Evolutionary conservation across 371 early-diverging fungal genomes (phyloP).

Genomic region (Mortierella sp.): DNA sequence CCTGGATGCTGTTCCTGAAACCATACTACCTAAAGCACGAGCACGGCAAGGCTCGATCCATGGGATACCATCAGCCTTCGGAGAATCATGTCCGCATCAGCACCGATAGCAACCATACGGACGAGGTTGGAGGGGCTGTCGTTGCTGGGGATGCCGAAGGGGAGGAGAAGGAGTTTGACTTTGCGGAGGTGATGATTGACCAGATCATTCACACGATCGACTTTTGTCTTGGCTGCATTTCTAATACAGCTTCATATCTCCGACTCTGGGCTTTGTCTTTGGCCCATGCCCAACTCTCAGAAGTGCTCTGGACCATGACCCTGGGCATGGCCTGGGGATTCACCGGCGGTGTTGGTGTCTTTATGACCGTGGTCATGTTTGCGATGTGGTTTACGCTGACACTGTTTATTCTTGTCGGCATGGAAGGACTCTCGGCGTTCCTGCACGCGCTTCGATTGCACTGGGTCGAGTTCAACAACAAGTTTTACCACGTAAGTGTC

Average conservation of each 20-base stretch:
- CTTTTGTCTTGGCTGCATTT: constrained; percentile 98
- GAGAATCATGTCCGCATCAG: constrained; percentile 62
- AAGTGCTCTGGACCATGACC: constrained; percentile 98
- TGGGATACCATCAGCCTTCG: constrained; percentile 81
- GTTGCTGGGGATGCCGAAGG: constrained; percentile 55
- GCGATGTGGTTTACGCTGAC: constrained; percentile 89
- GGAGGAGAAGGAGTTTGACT: constrained; percentile 84
- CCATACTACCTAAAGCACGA: constrained; percentile 89
- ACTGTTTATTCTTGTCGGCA: constrained; percentile 84
- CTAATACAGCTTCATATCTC: constrained; percentile 99
- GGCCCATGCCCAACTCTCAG: constrained; percentile 99
- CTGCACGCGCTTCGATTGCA: constrained; percentile 99
- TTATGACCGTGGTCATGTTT: constrained; percentile 73
- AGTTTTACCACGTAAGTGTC: constrained; percentile 88
- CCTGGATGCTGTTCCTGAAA: constrained; percentile 99
- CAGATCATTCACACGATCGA: constrained; percentile 99
- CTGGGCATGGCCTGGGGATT: constrained; percentile 76
- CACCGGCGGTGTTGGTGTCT: constrained; percentile 56
- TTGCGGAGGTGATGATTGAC: constrained; percentile 95
- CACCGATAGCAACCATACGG: constrained; percentile 52
- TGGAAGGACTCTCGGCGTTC: constrained; percentile 99
- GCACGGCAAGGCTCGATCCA: constrained; percentile 77
- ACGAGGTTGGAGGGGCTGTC: constrained; percentile 53
- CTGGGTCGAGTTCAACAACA: constrained; percentile 99
- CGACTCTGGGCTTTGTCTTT: constrained; percentile 99